These are phyloP conservation scores for Cercospora zeina DNA, from an alignment of 2,329 filamentous ascomycete genomes.

Conservation along the genomic window DNA sequence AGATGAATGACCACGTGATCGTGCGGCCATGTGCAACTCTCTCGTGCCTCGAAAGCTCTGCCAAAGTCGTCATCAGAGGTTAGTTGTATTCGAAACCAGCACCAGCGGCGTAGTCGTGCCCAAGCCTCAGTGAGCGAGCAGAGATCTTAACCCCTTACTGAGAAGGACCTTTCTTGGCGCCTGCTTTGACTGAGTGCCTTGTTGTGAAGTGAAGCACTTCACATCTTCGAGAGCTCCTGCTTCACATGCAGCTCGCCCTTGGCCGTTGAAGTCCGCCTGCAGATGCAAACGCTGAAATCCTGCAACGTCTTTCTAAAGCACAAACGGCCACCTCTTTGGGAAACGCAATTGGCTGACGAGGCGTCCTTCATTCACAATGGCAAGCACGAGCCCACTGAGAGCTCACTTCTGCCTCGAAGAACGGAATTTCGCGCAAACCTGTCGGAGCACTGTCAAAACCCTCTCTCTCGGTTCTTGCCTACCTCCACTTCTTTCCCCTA, in stretches of 20 bases:
- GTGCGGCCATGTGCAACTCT: background rate
- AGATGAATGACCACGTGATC: background rate
- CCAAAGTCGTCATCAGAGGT: no score
- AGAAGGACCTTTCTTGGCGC: background rate
- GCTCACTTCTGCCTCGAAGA: slow-evolving; percentile 4
- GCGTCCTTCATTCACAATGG: slow-evolving; percentile 5
- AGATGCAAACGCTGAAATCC: background rate
- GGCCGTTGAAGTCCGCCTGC: background rate
- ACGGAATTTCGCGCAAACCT: slow-evolving; percentile 14
- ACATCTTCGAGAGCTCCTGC: background rate
- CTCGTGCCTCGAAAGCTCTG: background rate
- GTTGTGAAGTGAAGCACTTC: background rate
- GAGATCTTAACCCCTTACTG: background rate
- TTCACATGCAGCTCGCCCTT: background rate
- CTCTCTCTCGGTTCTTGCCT: background rate
- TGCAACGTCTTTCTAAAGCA: background rate
- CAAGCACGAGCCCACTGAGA: slow-evolving; percentile 1
- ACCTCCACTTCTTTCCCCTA: background rate
- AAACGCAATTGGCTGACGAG: background rate
- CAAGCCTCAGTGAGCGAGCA: background rate
- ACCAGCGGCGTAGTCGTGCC: background rate
- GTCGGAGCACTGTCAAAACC: slow-evolving; percentile 2
- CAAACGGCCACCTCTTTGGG: background rate
- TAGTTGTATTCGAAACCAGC: background rate
- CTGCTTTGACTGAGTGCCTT: background rate